Conservation (phyloP, 345 rosid species). For the Turnera subulata region DNA sequence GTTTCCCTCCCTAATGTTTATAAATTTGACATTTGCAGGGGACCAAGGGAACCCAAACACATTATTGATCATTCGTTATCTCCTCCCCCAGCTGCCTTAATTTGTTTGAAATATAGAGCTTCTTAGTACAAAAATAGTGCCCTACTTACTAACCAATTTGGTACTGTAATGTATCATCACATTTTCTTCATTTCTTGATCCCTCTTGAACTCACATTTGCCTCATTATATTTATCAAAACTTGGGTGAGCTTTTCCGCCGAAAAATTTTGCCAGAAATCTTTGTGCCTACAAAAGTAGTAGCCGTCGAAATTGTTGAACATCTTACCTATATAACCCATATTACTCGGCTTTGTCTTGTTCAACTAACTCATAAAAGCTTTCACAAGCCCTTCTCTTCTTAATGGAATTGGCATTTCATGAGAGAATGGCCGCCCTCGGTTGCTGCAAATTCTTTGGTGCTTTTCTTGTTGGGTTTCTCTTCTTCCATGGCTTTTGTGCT, state of each 20-base stretch:
- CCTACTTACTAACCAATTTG: no score
- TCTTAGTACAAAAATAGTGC: no score
- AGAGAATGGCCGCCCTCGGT: neutral
- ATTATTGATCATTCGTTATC: no score
- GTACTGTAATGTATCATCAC: neutral
- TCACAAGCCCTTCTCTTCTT: neutral
- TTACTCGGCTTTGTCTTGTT: neutral
- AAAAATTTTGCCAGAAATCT: conserved; percentile 12
- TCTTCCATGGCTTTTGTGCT: conserved; percentile 10
- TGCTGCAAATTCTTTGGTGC: neutral
- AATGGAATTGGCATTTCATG: neutral
- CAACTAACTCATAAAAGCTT: neutral
- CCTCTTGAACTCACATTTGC: neutral
- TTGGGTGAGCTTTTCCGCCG: neutral
- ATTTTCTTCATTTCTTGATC: conserved; percentile 10
- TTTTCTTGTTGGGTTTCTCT: conserved; percentile 9
- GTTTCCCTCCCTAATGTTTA: no score
- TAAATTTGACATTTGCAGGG: no score
- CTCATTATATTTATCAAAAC: neutral
- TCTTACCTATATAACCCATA: conserved; percentile 1
- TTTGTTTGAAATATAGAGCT: no score
- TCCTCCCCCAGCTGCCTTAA: no score
- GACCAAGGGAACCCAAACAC: no score
- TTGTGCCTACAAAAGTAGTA: conserved; percentile 8
- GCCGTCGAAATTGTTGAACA: conserved; percentile 20